Percentiles rank a stretch among this genome's conserved stretches.
Evolutionary conservation across 2,329 filamentous ascomycete genomes (phyloP).

Genomic region (Teratosphaeria zuluensis): DNA sequence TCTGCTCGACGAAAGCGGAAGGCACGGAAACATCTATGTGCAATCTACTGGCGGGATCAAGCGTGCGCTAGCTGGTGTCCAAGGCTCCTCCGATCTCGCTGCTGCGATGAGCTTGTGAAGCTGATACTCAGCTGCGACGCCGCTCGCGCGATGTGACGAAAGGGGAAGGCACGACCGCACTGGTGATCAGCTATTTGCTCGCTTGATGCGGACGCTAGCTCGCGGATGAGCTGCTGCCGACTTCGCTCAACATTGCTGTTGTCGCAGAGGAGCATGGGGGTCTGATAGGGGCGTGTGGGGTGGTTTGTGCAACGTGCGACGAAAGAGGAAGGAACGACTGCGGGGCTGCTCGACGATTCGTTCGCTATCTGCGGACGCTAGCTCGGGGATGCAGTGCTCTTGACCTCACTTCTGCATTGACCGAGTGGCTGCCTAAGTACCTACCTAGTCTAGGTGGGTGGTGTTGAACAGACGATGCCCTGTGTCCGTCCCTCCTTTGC

Average conservation of each 20-base stretch:
- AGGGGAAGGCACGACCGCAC: not conserved
- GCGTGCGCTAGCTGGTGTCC: not conserved
- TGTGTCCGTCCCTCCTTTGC: conserved; percentile 45
- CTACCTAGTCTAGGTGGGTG: conserved; percentile 28
- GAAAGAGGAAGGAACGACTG: not conserved
- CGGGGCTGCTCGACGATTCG: not conserved
- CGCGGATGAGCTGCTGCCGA: not conserved
- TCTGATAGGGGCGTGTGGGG: not conserved
- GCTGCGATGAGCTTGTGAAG: not conserved
- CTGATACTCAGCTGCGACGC: not conserved
- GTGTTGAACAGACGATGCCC: conserved; percentile 53
- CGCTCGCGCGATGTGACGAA: not conserved
- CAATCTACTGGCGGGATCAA: not conserved
- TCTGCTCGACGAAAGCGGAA: not conserved
- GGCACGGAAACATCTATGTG: not conserved
- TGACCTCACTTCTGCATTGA: not conserved
- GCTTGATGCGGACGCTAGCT: not conserved
- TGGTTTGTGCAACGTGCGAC: not conserved
- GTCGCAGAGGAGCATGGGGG: not conserved
- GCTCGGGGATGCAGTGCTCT: not conserved
- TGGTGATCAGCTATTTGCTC: not conserved
- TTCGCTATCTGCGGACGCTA: not conserved
- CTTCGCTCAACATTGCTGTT: not conserved
- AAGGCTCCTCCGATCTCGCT: not conserved
- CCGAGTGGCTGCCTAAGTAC: not conserved